Evolutionary conservation across 1,284 basidiomycete genomes (phyloP).

Genomic region (Ceratobasidium sp.): DNA sequence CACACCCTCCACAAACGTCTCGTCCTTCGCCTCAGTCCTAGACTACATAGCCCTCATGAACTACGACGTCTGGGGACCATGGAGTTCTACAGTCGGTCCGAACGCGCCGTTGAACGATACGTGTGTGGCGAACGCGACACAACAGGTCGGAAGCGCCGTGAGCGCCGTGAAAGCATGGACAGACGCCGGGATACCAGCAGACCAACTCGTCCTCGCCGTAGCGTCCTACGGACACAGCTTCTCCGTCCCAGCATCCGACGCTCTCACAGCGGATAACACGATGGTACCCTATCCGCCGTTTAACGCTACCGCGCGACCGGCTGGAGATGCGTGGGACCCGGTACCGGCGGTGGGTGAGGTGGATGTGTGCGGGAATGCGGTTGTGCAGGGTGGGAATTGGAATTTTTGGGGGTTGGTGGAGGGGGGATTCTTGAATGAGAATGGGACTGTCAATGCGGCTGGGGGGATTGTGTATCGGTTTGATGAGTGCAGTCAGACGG

Average conservation of each 20-base stretch:
- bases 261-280: conserved; percentile 20
- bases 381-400: conserved; percentile 61
- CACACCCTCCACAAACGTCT: conserved; percentile 57
- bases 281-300: conserved; percentile 61
- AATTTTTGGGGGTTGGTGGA: conserved; percentile 70
- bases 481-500: conserved; percentile 75
- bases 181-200: conserved; percentile 60
- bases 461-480: conserved; percentile 63
- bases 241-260: conserved; percentile 14
- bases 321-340: conserved; percentile 68
- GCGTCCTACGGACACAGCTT: conserved; percentile 52
- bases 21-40: conserved; percentile 57
- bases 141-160: conserved; percentile 32
- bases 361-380: conserved; percentile 65
- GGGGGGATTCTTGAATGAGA: conserved; percentile 62
- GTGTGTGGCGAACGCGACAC: conserved; percentile 56
- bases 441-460: conserved; percentile 60
- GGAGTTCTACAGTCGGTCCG: conserved; percentile 58
- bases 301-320: conserved; percentile 57
- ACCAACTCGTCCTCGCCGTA: conserved; percentile 62
- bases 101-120: conserved; percentile 61
- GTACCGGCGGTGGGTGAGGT: conserved; percentile 52
- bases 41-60: conserved; percentile 66
- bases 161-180: conserved; percentile 59
- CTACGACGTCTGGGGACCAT: conserved; percentile 61